phyloP scores from a whole-genome alignment of 1,139 yeast genomes.

The Saccharomyces hybrid region DNA sequence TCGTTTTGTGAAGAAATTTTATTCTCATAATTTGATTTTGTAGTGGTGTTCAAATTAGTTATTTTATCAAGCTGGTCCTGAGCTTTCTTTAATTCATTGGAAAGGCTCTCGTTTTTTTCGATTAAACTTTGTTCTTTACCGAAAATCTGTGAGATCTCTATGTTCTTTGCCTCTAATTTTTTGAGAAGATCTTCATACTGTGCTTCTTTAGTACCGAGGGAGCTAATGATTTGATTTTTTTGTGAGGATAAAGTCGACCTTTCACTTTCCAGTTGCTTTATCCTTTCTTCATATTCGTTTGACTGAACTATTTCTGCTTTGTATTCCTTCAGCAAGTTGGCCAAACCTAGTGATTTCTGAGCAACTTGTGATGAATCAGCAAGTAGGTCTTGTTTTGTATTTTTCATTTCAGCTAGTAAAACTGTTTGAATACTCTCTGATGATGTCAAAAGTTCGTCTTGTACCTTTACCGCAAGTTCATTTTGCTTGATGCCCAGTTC shows the following conservation, averaged over 20 bases:
- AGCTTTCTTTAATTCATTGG: slow-evolving; percentile 7
- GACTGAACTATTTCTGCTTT: slow-evolving; percentile 2
- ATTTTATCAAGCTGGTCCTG: slow-evolving; percentile 1
- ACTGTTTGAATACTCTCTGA: background rate
- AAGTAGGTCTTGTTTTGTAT: background rate
- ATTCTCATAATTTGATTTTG: slow-evolving; percentile 24
- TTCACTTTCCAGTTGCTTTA: slow-evolving; percentile 11
- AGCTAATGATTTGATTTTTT: slow-evolving; percentile 22
- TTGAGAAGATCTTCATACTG: slow-evolving; percentile 22
- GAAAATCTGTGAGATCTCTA: slow-evolving; percentile 8
- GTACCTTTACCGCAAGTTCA: slow-evolving; percentile 4
- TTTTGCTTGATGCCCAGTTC: slow-evolving; percentile 4
- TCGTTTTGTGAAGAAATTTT: slow-evolving; percentile 26
- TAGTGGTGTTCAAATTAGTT: slow-evolving; percentile 4
- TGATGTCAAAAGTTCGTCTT: slow-evolving; percentile 2
- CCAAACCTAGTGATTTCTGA: slow-evolving; percentile 1
- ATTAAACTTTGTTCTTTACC: slow-evolving; percentile 6
- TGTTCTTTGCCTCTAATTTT: slow-evolving; percentile 11
- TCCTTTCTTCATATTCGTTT: slow-evolving; percentile 8
- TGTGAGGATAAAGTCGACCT: slow-evolving; percentile 18
- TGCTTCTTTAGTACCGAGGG: slow-evolving; percentile 28
- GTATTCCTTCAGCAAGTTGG: slow-evolving; percentile 3
- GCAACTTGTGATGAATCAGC: background rate
- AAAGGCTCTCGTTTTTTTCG: slow-evolving; percentile 5
- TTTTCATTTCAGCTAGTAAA: background rate